phyloP scores from a whole-genome alignment of 805 yeast species.

The Debaryomyces castellii region DNA sequence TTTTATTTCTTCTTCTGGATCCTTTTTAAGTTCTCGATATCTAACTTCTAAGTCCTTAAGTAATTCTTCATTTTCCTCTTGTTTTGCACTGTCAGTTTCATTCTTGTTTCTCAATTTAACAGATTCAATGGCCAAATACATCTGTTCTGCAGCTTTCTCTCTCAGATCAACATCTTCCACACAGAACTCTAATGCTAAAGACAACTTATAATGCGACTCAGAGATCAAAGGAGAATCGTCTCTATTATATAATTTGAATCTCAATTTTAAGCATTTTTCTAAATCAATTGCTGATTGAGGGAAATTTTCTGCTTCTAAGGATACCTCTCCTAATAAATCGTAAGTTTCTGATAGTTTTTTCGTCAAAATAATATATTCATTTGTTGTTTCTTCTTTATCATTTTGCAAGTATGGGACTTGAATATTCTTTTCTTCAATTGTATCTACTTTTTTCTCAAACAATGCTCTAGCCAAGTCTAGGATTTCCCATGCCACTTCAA shows the following conservation, averaged over 20 bases:
- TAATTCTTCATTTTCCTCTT: constrained; percentile 44
- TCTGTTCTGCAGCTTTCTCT: constrained; percentile 52
- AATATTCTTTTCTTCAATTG: constrained; percentile 4
- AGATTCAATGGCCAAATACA: constrained; percentile 49
- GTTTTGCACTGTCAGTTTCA: constrained; percentile 42
- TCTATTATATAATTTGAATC: constrained; percentile 50
- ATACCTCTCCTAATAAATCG: constrained; percentile 84
- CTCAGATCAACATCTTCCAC: constrained; percentile 51
- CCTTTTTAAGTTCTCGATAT: constrained; percentile 52
- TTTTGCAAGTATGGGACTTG: constrained; percentile 28
- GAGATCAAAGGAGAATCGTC: constrained; percentile 58
- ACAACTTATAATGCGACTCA: constrained; percentile 78
- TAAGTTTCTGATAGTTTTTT: constrained; percentile 69
- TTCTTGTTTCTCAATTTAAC: constrained; percentile 39
- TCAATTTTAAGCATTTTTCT: constrained; percentile 52
- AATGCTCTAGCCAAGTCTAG: constrained; percentile 74
- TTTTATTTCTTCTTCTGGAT: constrained; percentile 48
- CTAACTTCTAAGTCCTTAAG: constrained; percentile 57
- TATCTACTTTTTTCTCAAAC: constrained; percentile 48
- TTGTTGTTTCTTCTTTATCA: constrained; percentile 28
- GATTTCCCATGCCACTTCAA: constrained; percentile 87
- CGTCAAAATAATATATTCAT: constrained; percentile 35
- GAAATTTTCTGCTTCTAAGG: constrained; percentile 87
- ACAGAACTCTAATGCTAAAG: constrained; percentile 74
- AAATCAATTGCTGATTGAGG: constrained; percentile 74